Evolutionary conservation across 495 filamentous ascomycete species (phyloP).

Genomic region (Sporormia fimetaria): DNA sequence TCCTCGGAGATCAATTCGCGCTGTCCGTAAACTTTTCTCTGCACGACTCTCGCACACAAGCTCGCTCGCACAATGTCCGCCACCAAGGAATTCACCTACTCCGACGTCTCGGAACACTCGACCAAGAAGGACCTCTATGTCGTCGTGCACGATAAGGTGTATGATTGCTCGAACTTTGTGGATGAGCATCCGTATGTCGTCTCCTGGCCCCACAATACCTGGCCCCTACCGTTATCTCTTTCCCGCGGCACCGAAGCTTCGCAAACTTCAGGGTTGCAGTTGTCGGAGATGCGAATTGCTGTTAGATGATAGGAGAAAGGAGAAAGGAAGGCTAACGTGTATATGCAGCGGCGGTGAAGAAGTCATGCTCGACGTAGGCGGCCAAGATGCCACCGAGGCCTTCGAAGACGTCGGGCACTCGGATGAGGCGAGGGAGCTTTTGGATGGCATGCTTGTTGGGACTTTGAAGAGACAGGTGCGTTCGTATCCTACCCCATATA

Average conservation of each 20-base stretch:
- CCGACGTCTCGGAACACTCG: conserved; percentile 76
- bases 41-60: too few relatives aligned
- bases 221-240: not conserved
- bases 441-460: conserved; percentile 68
- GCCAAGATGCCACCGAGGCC: conserved; percentile 93
- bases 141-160: conserved; percentile 93
- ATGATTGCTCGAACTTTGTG: conserved; percentile 76
- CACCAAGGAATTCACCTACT: conserved; percentile 62
- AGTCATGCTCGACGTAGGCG: conserved; percentile 89
- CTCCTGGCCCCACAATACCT: not conserved
- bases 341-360: conserved; percentile 82
- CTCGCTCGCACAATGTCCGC: too few relatives aligned
- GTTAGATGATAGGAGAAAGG: not conserved
- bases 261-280: not conserved
- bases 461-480: conserved; percentile 76
- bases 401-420: conserved; percentile 99
- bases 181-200: conserved; percentile 97
- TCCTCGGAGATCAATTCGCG: too few relatives aligned
- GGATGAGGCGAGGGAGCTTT: conserved; percentile 94
- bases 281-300: not conserved
- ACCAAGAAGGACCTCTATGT: conserved; percentile 92
- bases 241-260: too few relatives aligned
- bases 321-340: not conserved
- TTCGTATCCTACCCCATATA: conserved; percentile 15
- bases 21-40: too few relatives aligned